Base-by-base conservation (phyloP, 2,329 filamentous ascomycete species). In the Sarocladiaceae sp. region DNA sequence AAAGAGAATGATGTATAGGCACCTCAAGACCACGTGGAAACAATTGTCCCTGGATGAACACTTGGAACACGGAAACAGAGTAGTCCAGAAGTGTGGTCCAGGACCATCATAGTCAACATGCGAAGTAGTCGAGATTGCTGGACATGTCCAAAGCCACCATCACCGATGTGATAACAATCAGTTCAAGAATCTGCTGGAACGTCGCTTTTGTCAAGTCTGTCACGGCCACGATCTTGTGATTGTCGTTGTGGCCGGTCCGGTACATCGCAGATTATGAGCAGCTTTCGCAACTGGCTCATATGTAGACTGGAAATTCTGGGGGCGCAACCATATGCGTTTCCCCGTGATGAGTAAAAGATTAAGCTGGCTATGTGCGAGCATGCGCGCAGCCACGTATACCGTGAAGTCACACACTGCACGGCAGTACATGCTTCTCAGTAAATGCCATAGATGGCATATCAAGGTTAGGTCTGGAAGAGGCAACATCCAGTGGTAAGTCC, bases 271-370 rank as follows among this genome's bases (percentile, higher is more conserved):
- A n/a, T n/a, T n/a, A n/a, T n/a, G n/a, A n/a, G n/a, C n/a, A n/a
- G n/a, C n/a, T n/a, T n/a, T n/a, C n/a, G n/a, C n/a, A n/a, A n/a
- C n/a, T n/a, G n/a, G n/a, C n/a, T n/a, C n/a, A n/a, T n/a, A n/a
- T n/a, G n/a, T n/a, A n/a, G n/a, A n/a, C n/a, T n/a, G n/a, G n/a
- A n/a, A n/a, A n/a, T n/a, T 22, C 18, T 7, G 40, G 40, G 40
- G 40, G 13, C 44, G 44, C 44, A 48, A 48, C 44, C 44, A 29
- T 48, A 48, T 33, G 44, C 44, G 44, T 29, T 48, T 33, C 44
- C 44, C 44, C 44, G 12, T 22, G 22, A 48, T 31, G 23, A 48
- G 44, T 48, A 48, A 28, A 29, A 29, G 6, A 31, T 48, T 28
- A 48, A 33, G n/a, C 22, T 18, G n/a, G 13, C 12, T 18, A 33